phyloP scores from a whole-genome alignment of 306 rosid species.

The Rosa persica region DNA sequence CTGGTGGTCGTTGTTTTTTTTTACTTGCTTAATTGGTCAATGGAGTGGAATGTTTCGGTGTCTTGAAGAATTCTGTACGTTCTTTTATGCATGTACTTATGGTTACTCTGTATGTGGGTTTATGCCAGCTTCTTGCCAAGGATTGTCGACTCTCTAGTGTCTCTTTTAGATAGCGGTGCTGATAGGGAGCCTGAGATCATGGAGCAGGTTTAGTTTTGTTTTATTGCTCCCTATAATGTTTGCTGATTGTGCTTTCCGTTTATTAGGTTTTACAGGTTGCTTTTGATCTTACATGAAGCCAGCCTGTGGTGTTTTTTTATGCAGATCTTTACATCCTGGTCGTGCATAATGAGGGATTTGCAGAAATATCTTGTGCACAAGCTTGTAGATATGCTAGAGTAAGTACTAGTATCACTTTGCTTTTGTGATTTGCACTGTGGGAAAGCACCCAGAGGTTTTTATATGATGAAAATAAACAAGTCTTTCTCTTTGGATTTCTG shows the following conservation, averaged over 20 bases:
- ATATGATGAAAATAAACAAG: background rate
- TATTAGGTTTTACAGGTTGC: conserved; percentile 2
- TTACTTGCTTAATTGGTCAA: background rate
- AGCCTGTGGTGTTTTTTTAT: conserved; percentile 20
- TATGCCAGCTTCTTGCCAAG: conserved; percentile 59
- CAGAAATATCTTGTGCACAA: conserved; percentile 67
- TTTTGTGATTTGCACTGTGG: conserved; percentile 11
- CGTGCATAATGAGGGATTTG: conserved; percentile 72
- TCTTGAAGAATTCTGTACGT: background rate
- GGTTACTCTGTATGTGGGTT: conserved; percentile 23
- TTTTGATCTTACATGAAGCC: conserved; percentile 4
- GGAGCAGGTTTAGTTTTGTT: conserved; percentile 62
- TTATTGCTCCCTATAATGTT: background rate
- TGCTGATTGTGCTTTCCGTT: background rate
- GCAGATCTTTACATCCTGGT: conserved; percentile 91
- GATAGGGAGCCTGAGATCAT: conserved; percentile 88
- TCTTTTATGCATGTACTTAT: background rate
- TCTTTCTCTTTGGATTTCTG: background rate
- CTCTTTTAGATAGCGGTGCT: conserved; percentile 77
- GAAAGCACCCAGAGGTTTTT: background rate
- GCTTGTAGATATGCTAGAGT: conserved; percentile 65
- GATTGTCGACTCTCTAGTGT: conserved; percentile 60
- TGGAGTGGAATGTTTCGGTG: background rate
- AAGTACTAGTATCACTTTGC: conserved; percentile 33
- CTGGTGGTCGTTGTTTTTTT: too few species aligned